phyloP scores from a whole-genome alignment of 2,329 filamentous ascomycete species.

The Cytospora paraplurivora region DNA sequence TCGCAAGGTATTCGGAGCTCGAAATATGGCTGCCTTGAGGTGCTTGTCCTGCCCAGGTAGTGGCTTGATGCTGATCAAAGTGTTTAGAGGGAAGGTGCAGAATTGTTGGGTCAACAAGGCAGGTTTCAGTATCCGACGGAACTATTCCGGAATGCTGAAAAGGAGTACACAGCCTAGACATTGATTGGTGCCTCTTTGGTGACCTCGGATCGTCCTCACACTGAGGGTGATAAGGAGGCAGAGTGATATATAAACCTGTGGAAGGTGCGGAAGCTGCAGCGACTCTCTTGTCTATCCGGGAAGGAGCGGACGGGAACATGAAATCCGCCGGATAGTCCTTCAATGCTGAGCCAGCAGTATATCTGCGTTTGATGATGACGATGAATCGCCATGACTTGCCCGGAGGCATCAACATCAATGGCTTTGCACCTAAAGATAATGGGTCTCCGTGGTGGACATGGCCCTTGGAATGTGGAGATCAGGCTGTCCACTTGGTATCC shows the following conservation, averaged over 20 bases:
- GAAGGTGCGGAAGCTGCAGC: background rate
- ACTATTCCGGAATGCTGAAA: background rate
- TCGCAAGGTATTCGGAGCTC: background rate
- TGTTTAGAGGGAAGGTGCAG: constrained; percentile 1
- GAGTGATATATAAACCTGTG: background rate
- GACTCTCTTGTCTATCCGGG: background rate
- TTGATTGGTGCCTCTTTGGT: background rate
- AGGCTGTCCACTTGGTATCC: no score
- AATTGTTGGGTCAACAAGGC: background rate
- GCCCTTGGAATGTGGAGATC: no score
- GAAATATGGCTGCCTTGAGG: background rate
- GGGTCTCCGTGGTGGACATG: no score
- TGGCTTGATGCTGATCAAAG: background rate
- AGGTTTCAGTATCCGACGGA: background rate
- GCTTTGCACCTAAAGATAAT: background rate
- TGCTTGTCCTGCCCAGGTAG: background rate
- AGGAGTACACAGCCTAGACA: background rate
- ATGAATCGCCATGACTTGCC: background rate
- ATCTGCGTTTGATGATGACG: background rate
- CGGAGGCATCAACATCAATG: background rate
- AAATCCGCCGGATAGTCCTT: background rate
- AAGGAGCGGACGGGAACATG: background rate
- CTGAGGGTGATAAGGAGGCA: background rate
- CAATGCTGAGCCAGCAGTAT: background rate
- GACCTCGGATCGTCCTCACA: background rate